phyloP scores from a whole-genome alignment of 1,284 basidiomycete species.

The Pisolithus thermaeus region DNA sequence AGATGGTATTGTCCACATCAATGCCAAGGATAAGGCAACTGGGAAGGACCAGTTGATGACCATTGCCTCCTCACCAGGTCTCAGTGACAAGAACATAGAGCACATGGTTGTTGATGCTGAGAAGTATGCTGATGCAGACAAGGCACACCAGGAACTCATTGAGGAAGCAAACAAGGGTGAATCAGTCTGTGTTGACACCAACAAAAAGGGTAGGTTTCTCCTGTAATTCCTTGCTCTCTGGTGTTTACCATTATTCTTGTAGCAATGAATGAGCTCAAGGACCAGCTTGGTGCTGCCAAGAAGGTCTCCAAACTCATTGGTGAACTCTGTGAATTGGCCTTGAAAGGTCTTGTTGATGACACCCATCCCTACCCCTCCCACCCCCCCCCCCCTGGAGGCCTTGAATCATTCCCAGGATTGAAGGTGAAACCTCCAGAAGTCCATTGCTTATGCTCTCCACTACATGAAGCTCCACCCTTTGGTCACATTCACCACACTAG shows the following conservation, averaged over 20 bases:
- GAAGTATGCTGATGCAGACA: constrained; percentile 62
- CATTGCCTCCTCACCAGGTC: constrained; percentile 32
- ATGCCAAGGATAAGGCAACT: constrained; percentile 96
- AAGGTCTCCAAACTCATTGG: constrained; percentile 84
- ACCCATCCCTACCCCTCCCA: constrained; percentile 31
- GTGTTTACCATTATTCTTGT: constrained; percentile 9
- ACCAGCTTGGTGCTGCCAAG: constrained; percentile 86
- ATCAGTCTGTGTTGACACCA: constrained; percentile 83
- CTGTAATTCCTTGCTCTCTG: not conserved
- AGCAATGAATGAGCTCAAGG: constrained; percentile 97
- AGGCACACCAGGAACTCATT: constrained; percentile 82
- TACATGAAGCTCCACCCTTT: too few species aligned
- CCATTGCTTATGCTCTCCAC: too few species aligned
- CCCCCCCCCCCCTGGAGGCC: constrained; percentile 6
- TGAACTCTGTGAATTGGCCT: constrained; percentile 79
- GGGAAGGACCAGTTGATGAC: constrained; percentile 97
- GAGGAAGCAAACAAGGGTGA: constrained; percentile 98
- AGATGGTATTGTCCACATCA: constrained; percentile 97
- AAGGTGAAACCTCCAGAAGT: constrained; percentile 66
- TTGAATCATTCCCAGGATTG: constrained; percentile 91
- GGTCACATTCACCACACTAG: too few species aligned
- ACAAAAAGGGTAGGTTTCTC: constrained; percentile 68
- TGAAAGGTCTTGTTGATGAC: constrained; percentile 88
- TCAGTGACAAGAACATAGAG: constrained; percentile 96
- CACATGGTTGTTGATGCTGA: constrained; percentile 72